phyloP scores from a whole-genome alignment of 2,329 filamentous ascomycete genomes.

The Pseudogymnoascus sp. region DNA sequence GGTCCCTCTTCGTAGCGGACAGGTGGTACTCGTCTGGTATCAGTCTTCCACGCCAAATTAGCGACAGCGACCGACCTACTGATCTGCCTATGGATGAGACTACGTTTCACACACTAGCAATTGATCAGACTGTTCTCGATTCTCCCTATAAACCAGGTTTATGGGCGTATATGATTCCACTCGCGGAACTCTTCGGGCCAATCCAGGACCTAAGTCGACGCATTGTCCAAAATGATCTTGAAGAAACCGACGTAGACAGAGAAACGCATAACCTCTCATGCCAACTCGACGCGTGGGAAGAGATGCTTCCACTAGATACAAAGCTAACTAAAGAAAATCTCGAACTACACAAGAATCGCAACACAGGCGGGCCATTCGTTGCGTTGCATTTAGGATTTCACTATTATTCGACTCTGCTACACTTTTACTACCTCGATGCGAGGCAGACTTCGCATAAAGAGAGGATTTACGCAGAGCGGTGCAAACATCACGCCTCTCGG shows the following conservation, averaged over 20 bases:
- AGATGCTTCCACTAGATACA: constrained; percentile 8
- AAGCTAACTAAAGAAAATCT: constrained; percentile 17
- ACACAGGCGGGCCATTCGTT: constrained; percentile 28
- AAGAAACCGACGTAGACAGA: constrained; percentile 14
- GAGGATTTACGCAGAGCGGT: constrained; percentile 13
- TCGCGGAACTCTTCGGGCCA: constrained; percentile 26
- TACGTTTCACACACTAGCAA: constrained; percentile 16
- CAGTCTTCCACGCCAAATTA: constrained; percentile 24
- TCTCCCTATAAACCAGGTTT: constrained; percentile 23
- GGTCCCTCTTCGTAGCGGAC: constrained; percentile 27
- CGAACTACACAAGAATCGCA: constrained; percentile 17
- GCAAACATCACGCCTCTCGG: constrained; percentile 25
- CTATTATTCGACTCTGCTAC: constrained; percentile 31
- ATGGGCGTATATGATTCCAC: constrained; percentile 29
- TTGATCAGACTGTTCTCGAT: neutral
- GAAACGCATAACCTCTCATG: constrained; percentile 13
- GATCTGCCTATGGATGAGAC: constrained; percentile 26
- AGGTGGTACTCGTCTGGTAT: constrained; percentile 27
- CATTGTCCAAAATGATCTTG: constrained; percentile 15
- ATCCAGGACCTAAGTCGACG: constrained; percentile 29
- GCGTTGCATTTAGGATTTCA: constrained; percentile 31
- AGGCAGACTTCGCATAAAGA: neutral
- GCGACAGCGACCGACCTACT: neutral
- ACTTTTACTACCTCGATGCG: constrained; percentile 30
- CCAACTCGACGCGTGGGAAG: constrained; percentile 13